Conservation (phyloP, 2,329 filamentous ascomycete species). For the Drechslera avenae region DNA sequence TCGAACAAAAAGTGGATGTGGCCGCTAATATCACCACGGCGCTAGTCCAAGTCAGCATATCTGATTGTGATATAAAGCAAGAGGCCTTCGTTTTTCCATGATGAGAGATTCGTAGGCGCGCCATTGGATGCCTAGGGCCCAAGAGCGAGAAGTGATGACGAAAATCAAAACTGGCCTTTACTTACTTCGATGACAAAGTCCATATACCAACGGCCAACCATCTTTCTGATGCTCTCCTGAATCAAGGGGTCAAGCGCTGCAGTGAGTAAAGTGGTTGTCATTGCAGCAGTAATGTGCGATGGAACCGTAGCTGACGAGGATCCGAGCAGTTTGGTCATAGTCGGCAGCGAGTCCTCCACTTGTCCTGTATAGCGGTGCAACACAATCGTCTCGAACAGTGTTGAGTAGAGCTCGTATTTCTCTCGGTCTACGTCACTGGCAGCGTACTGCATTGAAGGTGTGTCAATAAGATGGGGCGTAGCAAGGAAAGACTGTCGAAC, state of each 20-base stretch:
- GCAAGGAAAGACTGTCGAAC: conserved; percentile 49
- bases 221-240: conserved; percentile 54
- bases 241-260: conserved; percentile 49
- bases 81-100: not conserved
- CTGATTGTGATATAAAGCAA: not conserved
- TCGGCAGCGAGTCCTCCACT: conserved; percentile 52
- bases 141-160: not conserved
- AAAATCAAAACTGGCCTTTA: not conserved
- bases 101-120: too few relatives aligned
- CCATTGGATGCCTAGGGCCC: too few relatives aligned
- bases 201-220: conserved; percentile 54
- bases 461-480: conserved; percentile 33
- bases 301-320: conserved; percentile 42
- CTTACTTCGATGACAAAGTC: conserved; percentile 31
- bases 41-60: conserved; percentile 2
- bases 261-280: conserved; percentile 52
- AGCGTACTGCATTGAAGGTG: conserved; percentile 29
- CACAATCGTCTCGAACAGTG: conserved; percentile 55
- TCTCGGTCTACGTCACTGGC: conserved; percentile 24
- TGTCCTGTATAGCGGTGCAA: conserved; percentile 57
- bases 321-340: conserved; percentile 49
- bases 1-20: conserved; percentile 43
- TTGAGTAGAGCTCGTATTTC: conserved; percentile 52
- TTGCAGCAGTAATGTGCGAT: conserved; percentile 43
- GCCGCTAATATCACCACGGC: conserved; percentile 8